phyloP scores from a whole-genome alignment of 495 filamentous ascomycete genomes.

The Penicillium goetzii region DNA sequence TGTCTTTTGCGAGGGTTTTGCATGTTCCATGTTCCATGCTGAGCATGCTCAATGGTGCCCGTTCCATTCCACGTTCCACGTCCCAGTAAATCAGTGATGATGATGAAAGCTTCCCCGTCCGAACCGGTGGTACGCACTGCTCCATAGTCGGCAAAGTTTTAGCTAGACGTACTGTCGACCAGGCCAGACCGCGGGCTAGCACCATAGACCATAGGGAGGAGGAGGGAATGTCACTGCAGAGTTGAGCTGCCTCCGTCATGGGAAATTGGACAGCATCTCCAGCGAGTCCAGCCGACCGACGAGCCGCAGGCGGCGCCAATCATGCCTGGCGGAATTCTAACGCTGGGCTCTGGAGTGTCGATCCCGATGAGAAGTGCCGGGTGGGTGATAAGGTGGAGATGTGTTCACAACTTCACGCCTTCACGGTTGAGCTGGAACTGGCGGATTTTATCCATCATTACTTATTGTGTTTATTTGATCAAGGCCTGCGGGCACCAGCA shows the following conservation, averaged over 20 bases:
- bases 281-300: conserved; percentile 4
- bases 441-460: not conserved
- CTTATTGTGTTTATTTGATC: not conserved
- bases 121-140: conserved; percentile 1
- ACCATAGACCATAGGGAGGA: not conserved
- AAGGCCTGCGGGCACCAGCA: not conserved
- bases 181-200: not conserved
- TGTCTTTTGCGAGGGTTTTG: not conserved
- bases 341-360: conserved; percentile 27
- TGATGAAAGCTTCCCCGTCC: conserved; percentile 3
- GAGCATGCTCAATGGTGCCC: not conserved
- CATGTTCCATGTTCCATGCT: not conserved
- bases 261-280: conserved; percentile 1
- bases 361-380: conserved; percentile 32
- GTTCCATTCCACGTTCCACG: not conserved
- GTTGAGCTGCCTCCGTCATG: not conserved
- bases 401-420: too few relatives aligned
- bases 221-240: conserved; percentile 8
- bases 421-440: too few relatives aligned
- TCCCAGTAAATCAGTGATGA: not conserved
- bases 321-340: conserved; percentile 23
- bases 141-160: not conserved
- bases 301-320: conserved; percentile 33
- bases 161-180: not conserved
- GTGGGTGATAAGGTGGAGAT: conserved; percentile 3